phyloP scores from a whole-genome alignment of 441 rosid species.

The Croton setiger region DNA sequence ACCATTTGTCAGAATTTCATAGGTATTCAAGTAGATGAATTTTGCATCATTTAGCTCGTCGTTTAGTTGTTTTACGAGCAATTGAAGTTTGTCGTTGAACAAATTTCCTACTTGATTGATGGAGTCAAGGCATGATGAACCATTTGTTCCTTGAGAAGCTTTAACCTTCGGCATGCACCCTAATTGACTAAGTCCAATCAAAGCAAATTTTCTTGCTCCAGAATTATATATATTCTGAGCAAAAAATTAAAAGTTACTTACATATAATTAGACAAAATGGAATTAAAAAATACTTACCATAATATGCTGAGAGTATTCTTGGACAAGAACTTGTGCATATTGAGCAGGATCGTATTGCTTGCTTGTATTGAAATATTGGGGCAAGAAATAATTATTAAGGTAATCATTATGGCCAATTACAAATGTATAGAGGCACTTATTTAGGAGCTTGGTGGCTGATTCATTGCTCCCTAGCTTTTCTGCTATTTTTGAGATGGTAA shows the following conservation, averaged over 20 bases:
- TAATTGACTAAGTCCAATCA: constrained; percentile 41
- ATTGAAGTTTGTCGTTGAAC: constrained; percentile 42
- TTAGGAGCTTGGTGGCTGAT: constrained; percentile 30
- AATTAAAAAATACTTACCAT: constrained; percentile 30
- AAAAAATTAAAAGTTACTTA: no score
- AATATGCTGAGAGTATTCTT: constrained; percentile 36
- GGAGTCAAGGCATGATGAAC: constrained; percentile 32
- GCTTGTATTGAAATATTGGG: constrained; percentile 13
- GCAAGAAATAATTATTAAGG: constrained; percentile 28
- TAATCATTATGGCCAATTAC: constrained; percentile 30
- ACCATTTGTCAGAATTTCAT: neutral
- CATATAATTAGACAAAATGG: no score
- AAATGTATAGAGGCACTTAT: constrained; percentile 46
- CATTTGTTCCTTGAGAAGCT: constrained; percentile 13
- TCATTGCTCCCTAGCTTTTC: constrained; percentile 31
- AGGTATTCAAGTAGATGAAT: constrained; percentile 36
- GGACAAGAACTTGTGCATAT: constrained; percentile 39
- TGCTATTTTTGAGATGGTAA: constrained; percentile 30
- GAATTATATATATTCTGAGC: constrained; percentile 34
- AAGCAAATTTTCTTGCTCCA: constrained; percentile 54
- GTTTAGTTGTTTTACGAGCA: constrained; percentile 42
- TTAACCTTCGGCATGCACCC: constrained; percentile 52
- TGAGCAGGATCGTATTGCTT: constrained; percentile 27
- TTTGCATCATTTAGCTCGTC: constrained; percentile 35
- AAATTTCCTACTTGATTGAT: constrained; percentile 38